phyloP scores from a whole-genome alignment of 164 flowering plant species.

The Cinnamomum micranthum region DNA sequence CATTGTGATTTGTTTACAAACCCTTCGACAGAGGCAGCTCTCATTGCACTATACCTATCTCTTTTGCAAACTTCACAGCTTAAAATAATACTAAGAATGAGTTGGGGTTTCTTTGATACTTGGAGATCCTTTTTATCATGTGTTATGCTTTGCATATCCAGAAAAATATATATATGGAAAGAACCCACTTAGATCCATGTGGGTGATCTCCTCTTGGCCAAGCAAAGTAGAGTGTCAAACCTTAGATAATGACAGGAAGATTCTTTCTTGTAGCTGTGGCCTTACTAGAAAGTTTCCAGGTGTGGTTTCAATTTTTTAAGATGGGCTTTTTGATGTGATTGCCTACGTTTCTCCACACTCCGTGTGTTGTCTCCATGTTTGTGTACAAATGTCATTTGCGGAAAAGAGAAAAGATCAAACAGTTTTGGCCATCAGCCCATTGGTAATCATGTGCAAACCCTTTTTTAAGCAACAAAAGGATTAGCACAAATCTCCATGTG shows the following conservation, averaged over 20 bases:
- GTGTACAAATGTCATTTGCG: conserved; percentile 1
- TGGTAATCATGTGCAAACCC: conserved; percentile 7
- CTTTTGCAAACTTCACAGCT: neutral
- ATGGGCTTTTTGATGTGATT: conserved; percentile 4
- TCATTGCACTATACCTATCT: neutral
- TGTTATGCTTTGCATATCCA: neutral
- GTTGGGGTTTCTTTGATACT: neutral
- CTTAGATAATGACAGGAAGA: conserved; percentile 3
- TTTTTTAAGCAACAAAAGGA: neutral
- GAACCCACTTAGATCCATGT: conserved; percentile 9
- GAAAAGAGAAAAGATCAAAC: conserved; percentile 8
- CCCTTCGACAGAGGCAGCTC: neutral
- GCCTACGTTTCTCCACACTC: conserved; percentile 1
- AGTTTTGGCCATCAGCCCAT: neutral
- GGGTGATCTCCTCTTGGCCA: conserved; percentile 5
- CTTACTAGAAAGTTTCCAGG: neutral
- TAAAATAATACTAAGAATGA: conserved; percentile 2
- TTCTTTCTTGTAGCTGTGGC: conserved; percentile 11
- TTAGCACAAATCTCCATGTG: conserved; percentile 1
- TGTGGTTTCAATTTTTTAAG: neutral
- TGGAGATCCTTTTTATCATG: neutral
- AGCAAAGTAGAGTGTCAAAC: conserved; percentile 11
- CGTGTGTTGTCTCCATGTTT: conserved; percentile 11
- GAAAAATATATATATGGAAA: neutral
- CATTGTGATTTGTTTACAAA: conserved; percentile 7